These are phyloP conservation scores for Colletotrichum eremochloae DNA, from an alignment of 2,329 filamentous ascomycete species.

Conservation along the genomic window DNA sequence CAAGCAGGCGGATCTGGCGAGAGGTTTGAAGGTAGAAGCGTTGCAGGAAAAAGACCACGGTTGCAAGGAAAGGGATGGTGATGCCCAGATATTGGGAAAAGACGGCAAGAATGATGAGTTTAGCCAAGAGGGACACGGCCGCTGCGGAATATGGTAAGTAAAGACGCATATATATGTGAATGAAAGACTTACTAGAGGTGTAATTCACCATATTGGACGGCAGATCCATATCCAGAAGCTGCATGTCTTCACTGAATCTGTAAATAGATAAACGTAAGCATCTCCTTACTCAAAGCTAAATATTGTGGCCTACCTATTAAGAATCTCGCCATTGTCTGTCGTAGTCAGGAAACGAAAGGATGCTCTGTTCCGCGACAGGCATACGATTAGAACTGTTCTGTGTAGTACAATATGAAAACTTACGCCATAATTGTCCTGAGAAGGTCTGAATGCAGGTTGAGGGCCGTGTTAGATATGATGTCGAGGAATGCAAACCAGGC, in stretches of 20 bases:
- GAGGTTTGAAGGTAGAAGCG: slow-evolving; percentile 53
- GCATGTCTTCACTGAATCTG: slow-evolving; percentile 32
- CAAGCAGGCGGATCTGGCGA: slow-evolving; percentile 51
- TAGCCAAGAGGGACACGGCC: slow-evolving; percentile 16
- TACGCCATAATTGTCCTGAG: not conserved
- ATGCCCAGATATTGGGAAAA: slow-evolving; percentile 46
- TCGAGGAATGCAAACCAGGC: slow-evolving; percentile 34
- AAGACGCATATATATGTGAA: too few species aligned
- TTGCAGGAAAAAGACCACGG: slow-evolving; percentile 48
- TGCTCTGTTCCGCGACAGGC: too few species aligned
- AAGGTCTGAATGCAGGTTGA: slow-evolving; percentile 31
- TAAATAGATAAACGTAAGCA: not conserved
- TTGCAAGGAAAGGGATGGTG: slow-evolving; percentile 45
- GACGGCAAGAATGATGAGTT: slow-evolving; percentile 11
- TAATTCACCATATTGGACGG: slow-evolving; percentile 27
- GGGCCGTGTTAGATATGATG: slow-evolving; percentile 31
- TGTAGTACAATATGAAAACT: not conserved
- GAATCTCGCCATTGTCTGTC: not conserved
- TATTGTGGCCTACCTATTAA: too few species aligned
- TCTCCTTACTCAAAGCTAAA: too few species aligned
- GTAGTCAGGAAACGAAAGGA: not conserved
- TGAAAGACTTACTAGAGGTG: slow-evolving; percentile 2
- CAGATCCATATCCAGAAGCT: slow-evolving; percentile 36
- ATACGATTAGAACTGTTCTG: too few species aligned
- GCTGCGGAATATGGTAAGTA: not conserved